These are phyloP conservation scores for Crithidia fasciculata DNA, from an alignment of 208 protist genomes.

Conservation along the genomic window DNA sequence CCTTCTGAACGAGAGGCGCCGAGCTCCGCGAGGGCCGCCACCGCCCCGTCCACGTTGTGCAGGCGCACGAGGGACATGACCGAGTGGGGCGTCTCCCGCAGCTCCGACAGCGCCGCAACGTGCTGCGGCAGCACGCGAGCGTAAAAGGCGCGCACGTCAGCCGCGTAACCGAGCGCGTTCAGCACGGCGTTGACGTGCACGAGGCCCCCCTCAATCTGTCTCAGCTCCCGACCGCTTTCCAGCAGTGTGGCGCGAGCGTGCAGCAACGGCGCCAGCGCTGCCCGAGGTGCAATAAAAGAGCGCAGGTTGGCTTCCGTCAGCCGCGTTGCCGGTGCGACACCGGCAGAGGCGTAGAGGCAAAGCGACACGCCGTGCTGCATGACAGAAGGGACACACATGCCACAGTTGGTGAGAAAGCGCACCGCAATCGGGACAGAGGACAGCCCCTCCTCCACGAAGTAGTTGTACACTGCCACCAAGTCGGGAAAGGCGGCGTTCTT, in stretches of 20 bases:
- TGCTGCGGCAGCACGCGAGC: not conserved
- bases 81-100: slow-evolving; percentile 74
- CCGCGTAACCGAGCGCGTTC: slow-evolving; percentile 41
- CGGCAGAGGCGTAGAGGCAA: not conserved
- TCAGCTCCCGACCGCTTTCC: slow-evolving; percentile 22
- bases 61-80: slow-evolving; percentile 60
- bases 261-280: slow-evolving; percentile 19
- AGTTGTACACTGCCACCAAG: slow-evolving; percentile 37
- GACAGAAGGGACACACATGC: slow-evolving; percentile 38
- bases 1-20: slow-evolving; percentile 60
- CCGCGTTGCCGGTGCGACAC: not conserved
- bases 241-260: slow-evolving; percentile 41
- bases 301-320: not conserved
- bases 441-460: slow-evolving; percentile 30
- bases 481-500: slow-evolving; percentile 33
- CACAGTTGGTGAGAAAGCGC: slow-evolving; percentile 82
- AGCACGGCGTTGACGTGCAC: slow-evolving; percentile 67
- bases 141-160: slow-evolving; percentile 54
- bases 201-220: slow-evolving; percentile 65
- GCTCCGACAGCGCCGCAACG: slow-evolving; percentile 7
- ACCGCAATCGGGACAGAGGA: slow-evolving; percentile 45
- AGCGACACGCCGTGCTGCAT: slow-evolving; percentile 35
- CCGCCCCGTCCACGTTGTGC: slow-evolving; percentile 41
- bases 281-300: not conserved
- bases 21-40: slow-evolving; percentile 53